These are phyloP conservation scores for Rhynchospora pubera DNA, from an alignment of 176 grass and related monocot genomes.

Conservation along the genomic window DNA sequence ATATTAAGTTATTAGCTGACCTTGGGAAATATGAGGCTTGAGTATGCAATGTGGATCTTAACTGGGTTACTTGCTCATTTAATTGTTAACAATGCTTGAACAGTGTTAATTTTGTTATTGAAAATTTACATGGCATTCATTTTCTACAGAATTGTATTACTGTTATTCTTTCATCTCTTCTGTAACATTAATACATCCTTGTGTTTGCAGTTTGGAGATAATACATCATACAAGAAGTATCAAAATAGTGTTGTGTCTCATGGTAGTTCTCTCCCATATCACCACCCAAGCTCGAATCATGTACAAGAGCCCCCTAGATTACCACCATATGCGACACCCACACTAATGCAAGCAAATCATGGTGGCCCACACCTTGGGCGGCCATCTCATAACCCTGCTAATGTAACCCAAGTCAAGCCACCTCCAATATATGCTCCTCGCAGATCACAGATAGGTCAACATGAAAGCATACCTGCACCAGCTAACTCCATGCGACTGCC, in stretches of 20 bases:
- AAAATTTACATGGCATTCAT: neutral
- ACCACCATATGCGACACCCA: slow-evolving; percentile 26
- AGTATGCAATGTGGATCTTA: neutral
- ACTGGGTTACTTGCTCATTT: neutral
- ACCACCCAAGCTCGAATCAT: neutral
- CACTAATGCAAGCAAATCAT: slow-evolving; percentile 41
- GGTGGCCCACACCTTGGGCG: slow-evolving; percentile 37
- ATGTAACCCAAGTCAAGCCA: slow-evolving; percentile 31
- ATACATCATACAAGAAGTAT: slow-evolving; percentile 37
- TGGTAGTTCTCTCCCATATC: slow-evolving; percentile 31
- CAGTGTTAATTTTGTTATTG: slow-evolving; percentile 3
- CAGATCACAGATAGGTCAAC: slow-evolving; percentile 28
- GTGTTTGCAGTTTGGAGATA: slow-evolving; percentile 46
- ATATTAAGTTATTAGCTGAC: neutral
- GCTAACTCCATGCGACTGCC: slow-evolving; percentile 27
- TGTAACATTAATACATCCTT: neutral
- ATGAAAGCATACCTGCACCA: slow-evolving; percentile 29
- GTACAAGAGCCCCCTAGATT: slow-evolving; percentile 29
- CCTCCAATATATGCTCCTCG: slow-evolving; percentile 39
- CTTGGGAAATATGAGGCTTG: neutral
- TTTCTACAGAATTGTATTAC: neutral
- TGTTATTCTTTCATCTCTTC: slow-evolving; percentile 22
- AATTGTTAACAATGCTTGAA: neutral
- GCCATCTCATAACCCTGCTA: slow-evolving; percentile 37
- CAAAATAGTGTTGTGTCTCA: slow-evolving; percentile 35